Conservation (phyloP, 2,329 filamentous ascomycete species). For the Graphilbum sp. region DNA sequence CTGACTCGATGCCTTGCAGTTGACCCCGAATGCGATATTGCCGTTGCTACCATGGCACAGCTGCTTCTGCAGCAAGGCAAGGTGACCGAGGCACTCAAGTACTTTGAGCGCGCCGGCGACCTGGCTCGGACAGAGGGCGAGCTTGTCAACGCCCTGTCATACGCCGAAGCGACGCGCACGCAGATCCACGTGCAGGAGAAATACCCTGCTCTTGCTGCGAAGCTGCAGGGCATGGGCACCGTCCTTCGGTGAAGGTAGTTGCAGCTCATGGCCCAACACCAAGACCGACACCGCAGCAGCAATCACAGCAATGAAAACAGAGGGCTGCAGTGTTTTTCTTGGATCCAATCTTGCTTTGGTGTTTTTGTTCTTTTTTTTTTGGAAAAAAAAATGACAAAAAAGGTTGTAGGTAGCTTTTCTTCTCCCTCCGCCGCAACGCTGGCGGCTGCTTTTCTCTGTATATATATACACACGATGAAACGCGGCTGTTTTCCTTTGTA, state of each 20-base stretch:
- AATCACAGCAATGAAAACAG: too few relatives aligned
- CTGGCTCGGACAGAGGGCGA: constrained; percentile 88
- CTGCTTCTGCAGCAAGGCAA: constrained; percentile 95
- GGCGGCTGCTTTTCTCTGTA: not conserved
- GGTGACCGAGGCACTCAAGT: constrained; percentile 84
- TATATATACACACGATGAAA: not conserved
- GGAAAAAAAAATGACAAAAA: not conserved
- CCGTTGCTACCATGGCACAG: constrained; percentile 96
- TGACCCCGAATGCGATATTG: constrained; percentile 96
- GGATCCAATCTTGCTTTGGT: too few relatives aligned
- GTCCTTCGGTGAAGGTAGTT: constrained; percentile 12
- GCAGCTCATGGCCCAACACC: not conserved
- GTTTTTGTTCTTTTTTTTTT: too few relatives aligned
- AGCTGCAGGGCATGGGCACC: constrained; percentile 41
- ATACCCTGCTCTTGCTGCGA: constrained; percentile 63
- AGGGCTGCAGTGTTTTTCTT: too few relatives aligned
- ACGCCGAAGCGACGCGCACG: constrained; percentile 90
- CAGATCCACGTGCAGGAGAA: constrained; percentile 85
- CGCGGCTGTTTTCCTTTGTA: not conserved
- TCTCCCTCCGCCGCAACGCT: not conserved
- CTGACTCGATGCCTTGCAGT: constrained; percentile 34
- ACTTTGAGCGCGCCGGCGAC: constrained; percentile 93
- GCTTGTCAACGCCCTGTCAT: constrained; percentile 89
- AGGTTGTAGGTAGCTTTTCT: not conserved
- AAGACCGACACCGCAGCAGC: too few relatives aligned